Evolutionary conservation across 2,329 filamentous ascomycete genomes (phyloP).

Genomic region (Lecanoromycetidae sp.): DNA sequence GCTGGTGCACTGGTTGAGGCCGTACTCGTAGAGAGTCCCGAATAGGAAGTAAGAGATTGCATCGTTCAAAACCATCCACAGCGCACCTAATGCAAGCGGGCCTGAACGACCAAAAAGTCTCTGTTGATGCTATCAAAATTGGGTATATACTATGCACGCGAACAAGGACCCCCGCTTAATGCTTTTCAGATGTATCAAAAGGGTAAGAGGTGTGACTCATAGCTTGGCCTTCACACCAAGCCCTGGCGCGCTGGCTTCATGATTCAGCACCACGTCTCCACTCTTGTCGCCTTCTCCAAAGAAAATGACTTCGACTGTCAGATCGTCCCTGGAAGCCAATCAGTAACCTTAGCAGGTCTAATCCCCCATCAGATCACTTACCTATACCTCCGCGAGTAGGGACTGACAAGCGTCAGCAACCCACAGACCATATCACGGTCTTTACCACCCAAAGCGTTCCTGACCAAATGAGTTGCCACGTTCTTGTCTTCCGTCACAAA

Average conservation of each 20-base stretch:
- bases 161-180: background rate
- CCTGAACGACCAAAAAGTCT: too few relatives aligned
- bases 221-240: constrained; percentile 23
- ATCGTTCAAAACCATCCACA: too few relatives aligned
- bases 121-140: background rate
- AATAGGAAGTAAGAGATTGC: too few relatives aligned
- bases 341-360: constrained; percentile 6
- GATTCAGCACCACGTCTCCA: constrained; percentile 70
- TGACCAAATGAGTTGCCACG: constrained; percentile 84
- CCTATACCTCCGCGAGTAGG: constrained; percentile 85
- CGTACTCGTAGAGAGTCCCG: too few relatives aligned
- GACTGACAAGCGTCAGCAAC: constrained; percentile 77
- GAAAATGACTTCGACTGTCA: constrained; percentile 97
- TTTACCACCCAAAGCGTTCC: constrained; percentile 86
- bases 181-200: background rate
- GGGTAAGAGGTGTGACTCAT: background rate
- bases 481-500: constrained; percentile 95
- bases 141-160: constrained; percentile 1
- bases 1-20: too few relatives aligned
- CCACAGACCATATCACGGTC: constrained; percentile 91
- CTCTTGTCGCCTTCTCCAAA: constrained; percentile 70
- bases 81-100: too few relatives aligned
- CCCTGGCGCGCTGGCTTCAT: constrained; percentile 63
- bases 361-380: constrained; percentile 27
- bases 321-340: constrained; percentile 58